These are phyloP conservation scores for Thermomucor indicae-seudaticae DNA, from an alignment of 371 early-diverging fungal species.

Conservation along the genomic window DNA sequence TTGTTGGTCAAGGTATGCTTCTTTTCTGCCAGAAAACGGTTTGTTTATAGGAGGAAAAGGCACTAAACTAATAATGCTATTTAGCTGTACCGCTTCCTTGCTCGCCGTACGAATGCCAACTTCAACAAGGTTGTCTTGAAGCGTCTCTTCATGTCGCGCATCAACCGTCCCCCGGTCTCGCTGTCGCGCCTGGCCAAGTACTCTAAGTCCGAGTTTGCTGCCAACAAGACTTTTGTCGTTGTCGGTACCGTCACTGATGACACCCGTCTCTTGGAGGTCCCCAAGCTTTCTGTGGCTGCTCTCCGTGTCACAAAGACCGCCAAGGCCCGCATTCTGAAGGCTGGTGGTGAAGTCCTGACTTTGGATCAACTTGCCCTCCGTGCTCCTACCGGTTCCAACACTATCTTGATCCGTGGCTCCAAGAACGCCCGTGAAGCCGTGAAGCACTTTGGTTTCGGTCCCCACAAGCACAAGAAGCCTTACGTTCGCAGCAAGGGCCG, in stretches of 20 bases:
- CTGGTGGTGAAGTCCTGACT: constrained; percentile 98
- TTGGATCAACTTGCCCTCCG: constrained; percentile 98
- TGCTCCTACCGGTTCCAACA: constrained; percentile 95
- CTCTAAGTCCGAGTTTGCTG: constrained; percentile 36
- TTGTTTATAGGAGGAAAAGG: background rate
- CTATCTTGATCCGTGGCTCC: constrained; percentile 92
- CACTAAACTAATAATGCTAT: background rate
- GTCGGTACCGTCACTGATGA: constrained; percentile 98
- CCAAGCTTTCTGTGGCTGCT: constrained; percentile 95
- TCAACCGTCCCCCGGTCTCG: constrained; percentile 95
- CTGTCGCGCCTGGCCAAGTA: constrained; percentile 82
- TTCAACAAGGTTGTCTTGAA: constrained; percentile 99
- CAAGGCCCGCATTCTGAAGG: constrained; percentile 95
- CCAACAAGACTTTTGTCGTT: constrained; percentile 83
- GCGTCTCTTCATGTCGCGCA: constrained; percentile 97
- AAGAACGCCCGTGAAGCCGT: constrained; percentile 91
- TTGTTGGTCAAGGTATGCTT: constrained; percentile 84
- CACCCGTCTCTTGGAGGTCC: constrained; percentile 87
- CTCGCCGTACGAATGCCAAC: constrained; percentile 95
- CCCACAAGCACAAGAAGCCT: constrained; percentile 82
- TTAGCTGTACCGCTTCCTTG: constrained; percentile 96
- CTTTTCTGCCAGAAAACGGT: background rate
- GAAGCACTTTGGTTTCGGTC: constrained; percentile 83
- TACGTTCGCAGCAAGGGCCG: constrained; percentile 98
- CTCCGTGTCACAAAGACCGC: constrained; percentile 94